Conservation (phyloP, 371 early-diverging fungal species). For the Coemansia sp. region DNA sequence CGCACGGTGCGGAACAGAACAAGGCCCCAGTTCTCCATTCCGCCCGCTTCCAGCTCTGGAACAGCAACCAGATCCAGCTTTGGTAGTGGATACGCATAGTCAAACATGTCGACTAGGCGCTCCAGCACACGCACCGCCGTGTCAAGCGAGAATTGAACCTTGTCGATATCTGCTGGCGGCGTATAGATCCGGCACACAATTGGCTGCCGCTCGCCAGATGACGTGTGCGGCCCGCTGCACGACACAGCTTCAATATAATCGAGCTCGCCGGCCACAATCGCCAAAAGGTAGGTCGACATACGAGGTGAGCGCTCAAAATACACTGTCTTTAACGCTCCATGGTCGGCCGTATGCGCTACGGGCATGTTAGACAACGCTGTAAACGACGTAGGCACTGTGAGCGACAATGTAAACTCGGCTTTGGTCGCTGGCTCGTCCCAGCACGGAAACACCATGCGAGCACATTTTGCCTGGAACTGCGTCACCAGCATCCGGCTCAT, state of each 20-base stretch:
- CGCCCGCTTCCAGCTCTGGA: constrained; percentile 85
- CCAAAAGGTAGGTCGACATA: constrained; percentile 92
- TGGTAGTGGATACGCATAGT: constrained; percentile 77
- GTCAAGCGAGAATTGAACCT: constrained; percentile 76
- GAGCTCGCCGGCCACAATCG: constrained; percentile 87
- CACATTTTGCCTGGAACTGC: constrained; percentile 92
- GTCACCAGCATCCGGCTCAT: constrained; percentile 74
- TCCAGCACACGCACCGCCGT: constrained; percentile 72
- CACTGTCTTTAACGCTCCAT: constrained; percentile 52
- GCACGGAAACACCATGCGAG: constrained; percentile 89
- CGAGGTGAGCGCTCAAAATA: constrained; percentile 78
- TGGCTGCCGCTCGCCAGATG: constrained; percentile 48
- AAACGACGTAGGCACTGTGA: constrained; percentile 66
- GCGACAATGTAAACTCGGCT: constrained; percentile 83
- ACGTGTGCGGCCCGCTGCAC: not conserved
- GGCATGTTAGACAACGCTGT: constrained; percentile 88
- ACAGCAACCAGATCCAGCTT: constrained; percentile 91
- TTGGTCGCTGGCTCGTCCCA: constrained; percentile 89
- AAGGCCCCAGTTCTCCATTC: constrained; percentile 96
- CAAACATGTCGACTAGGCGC: constrained; percentile 79
- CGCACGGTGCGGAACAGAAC: constrained; percentile 83
- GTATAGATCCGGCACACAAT: constrained; percentile 76
- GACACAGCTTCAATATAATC: constrained; percentile 74
- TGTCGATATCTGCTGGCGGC: constrained; percentile 61
- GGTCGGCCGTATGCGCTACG: not conserved